These are phyloP conservation scores for Mangifera indica DNA, from an alignment of 345 rosid species.

Conservation along the genomic window DNA sequence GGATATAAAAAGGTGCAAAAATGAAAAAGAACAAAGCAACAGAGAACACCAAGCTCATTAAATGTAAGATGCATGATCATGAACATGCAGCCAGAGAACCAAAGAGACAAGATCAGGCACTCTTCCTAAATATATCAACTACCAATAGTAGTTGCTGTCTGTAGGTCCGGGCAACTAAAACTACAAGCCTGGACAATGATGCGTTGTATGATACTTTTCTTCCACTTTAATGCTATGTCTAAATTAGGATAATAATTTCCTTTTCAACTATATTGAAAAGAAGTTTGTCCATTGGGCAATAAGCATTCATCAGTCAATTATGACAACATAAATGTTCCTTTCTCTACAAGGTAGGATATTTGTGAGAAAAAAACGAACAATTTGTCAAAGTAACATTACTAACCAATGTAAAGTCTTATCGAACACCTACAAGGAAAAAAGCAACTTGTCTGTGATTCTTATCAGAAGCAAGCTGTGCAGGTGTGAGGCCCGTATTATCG, in stretches of 20 bases:
- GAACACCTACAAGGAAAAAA: conserved; percentile 90
- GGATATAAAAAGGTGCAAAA: neutral
- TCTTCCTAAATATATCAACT: neutral
- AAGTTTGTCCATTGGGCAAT: conserved; percentile 5
- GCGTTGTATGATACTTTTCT: neutral
- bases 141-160: neutral
- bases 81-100: neutral
- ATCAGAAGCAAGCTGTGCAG: conserved; percentile 98
- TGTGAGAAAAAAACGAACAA: conserved; percentile 8
- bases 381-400: conserved; percentile 23
- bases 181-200: conserved; percentile 4
- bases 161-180: neutral
- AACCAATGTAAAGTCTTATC: conserved; percentile 35
- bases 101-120: neutral
- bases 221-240: neutral
- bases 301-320: conserved; percentile 13
- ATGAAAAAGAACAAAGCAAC: conserved; percentile 8
- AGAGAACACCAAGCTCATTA: neutral
- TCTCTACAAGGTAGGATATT: conserved; percentile 1
- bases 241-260: neutral
- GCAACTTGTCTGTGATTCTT: conserved; percentile 98
- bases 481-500: conserved; percentile 92
- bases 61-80: conserved; percentile 3
- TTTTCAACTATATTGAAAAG: neutral
- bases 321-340: neutral